Evolutionary conservation across 768 basidiomycete species (phyloP).

Genomic region (Psilocybe tampanensis): DNA sequence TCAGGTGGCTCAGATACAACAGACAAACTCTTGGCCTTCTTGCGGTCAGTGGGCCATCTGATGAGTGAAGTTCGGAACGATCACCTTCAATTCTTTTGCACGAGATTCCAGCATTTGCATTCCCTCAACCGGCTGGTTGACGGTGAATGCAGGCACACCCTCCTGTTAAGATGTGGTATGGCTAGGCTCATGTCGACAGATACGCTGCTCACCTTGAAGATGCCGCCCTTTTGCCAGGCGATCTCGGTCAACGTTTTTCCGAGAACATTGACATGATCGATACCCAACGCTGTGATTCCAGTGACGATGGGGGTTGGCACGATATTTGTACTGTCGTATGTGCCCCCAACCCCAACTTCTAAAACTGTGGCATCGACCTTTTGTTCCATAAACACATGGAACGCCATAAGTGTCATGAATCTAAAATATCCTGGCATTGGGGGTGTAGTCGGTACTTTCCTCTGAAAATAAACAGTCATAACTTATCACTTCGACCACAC

Average conservation of each 20-base stretch:
- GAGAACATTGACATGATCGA: constrained; percentile 88
- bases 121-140: constrained; percentile 73
- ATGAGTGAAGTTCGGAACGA: not conserved
- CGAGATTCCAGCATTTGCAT: constrained; percentile 66
- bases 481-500: not conserved
- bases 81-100: constrained; percentile 68
- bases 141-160: constrained; percentile 84
- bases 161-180: constrained; percentile 40
- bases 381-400: constrained; percentile 81
- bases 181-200: constrained; percentile 1
- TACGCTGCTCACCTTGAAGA: constrained; percentile 72
- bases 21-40: constrained; percentile 60
- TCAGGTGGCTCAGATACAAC: constrained; percentile 57
- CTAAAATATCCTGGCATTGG: constrained; percentile 92
- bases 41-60: not conserved
- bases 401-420: constrained; percentile 90
- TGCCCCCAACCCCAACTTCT: constrained; percentile 96
- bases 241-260: constrained; percentile 90
- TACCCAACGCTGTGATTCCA: constrained; percentile 86
- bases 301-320: constrained; percentile 90
- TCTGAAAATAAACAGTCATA: constrained; percentile 31
- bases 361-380: constrained; percentile 90
- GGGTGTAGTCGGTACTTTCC: constrained; percentile 51
- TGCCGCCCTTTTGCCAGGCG: constrained; percentile 94
- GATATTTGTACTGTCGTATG: constrained; percentile 94